phyloP scores from a whole-genome alignment of 2,329 filamentous ascomycete genomes.

The Blastomyces parvus region DNA sequence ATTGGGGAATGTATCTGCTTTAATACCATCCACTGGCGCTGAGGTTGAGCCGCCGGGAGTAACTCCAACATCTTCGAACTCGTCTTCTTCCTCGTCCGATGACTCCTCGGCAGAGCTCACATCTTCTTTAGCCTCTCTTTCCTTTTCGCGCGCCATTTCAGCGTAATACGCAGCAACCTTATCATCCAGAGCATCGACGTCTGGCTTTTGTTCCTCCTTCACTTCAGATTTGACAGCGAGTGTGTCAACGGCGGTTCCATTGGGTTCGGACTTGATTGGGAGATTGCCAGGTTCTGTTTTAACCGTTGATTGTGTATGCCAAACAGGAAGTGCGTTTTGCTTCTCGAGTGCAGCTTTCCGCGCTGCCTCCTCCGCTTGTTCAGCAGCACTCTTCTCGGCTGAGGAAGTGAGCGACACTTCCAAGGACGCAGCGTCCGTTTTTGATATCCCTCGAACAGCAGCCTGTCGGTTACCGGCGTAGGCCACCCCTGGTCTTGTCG shows the following conservation, averaged over 20 bases:
- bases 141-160: constrained; percentile 37
- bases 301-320: constrained; percentile 45
- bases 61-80: constrained; percentile 18
- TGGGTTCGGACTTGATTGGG: constrained; percentile 12
- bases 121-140: constrained; percentile 33
- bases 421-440: constrained; percentile 37
- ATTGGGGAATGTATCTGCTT: constrained; percentile 11
- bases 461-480: constrained; percentile 31
- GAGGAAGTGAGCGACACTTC: constrained; percentile 42
- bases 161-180: constrained; percentile 40
- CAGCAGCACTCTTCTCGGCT: constrained; percentile 41
- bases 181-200: constrained; percentile 35
- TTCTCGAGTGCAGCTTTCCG: constrained; percentile 42
- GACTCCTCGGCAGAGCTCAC: constrained; percentile 30
- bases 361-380: constrained; percentile 39
- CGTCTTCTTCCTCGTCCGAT: constrained; percentile 17
- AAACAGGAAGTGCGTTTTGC: constrained; percentile 44
- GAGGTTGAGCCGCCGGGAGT: constrained; percentile 28
- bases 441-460: constrained; percentile 34
- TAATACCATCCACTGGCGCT: constrained; percentile 19
- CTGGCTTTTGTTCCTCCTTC: constrained; percentile 36
- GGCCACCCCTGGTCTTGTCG: constrained; percentile 34
- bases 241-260: constrained; percentile 11
- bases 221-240: constrained; percentile 21
- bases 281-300: constrained; percentile 14